A percentile compares a stretch with the other conserved stretches of the same genome.
These are phyloP conservation scores for Priceomyces castillae DNA, from an alignment of 805 yeast genomes.

Conservation along the genomic window DNA sequence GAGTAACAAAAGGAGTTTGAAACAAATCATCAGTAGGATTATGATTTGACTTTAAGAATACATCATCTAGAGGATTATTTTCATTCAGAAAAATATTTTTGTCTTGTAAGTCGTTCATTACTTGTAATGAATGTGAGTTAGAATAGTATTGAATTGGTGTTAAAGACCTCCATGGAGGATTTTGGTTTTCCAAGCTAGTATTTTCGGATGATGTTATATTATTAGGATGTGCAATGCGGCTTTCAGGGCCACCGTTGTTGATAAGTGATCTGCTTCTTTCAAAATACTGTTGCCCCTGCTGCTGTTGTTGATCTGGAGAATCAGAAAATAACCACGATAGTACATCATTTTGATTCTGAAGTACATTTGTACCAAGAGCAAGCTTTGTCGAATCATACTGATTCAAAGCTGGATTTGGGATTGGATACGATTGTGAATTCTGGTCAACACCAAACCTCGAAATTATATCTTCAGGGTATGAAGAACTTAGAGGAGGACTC, in stretches of 20 bases:
- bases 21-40: background rate
- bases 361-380: slow-evolving; percentile 6
- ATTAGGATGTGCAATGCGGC: background rate
- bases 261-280: background rate
- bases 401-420: background rate
- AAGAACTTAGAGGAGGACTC: background rate
- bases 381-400: background rate
- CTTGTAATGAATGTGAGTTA: slow-evolving; percentile 2
- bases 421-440: background rate
- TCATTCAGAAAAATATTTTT: slow-evolving; percentile 35
- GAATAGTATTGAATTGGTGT: slow-evolving; percentile 2
- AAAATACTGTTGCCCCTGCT: background rate
- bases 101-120: slow-evolving; percentile 31
- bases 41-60: slow-evolving; percentile 18
- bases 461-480: background rate
- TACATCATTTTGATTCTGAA: slow-evolving; percentile 37
- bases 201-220: background rate
- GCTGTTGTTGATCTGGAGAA: slow-evolving; percentile 13
- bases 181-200: background rate
- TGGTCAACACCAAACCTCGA: background rate
- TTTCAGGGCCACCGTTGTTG: too few relatives aligned
- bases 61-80: slow-evolving; percentile 40
- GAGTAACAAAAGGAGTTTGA: background rate
- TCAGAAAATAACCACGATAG: slow-evolving; percentile 41
- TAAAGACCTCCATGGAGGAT: background rate